A percentile compares a stretch with the other conserved stretches of the same genome.
Conservation (phyloP, 495 filamentous ascomycete species). For the Chaetomium fimeti region DNA sequence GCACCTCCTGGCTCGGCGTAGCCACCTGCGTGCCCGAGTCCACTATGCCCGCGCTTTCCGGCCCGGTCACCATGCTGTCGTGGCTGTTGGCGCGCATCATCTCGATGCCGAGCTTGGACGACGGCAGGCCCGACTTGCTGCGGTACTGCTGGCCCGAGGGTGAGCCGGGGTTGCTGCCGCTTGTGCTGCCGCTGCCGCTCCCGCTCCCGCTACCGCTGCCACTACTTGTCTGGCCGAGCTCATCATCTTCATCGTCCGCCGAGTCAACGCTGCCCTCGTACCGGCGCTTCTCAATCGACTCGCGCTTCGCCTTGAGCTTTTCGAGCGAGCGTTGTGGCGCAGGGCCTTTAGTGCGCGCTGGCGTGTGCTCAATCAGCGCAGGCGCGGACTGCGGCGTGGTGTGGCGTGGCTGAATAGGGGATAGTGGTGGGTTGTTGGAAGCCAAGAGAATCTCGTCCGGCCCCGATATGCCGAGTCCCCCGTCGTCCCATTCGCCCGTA, state of each 20-base stretch:
- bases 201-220: constrained; percentile 53
- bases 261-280: constrained; percentile 75
- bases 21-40: constrained; percentile 45
- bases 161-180: constrained; percentile 46
- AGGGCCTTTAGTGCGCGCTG: constrained; percentile 43
- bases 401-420: constrained; percentile 49
- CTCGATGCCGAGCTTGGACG: constrained; percentile 83
- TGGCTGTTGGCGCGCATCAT: constrained; percentile 96
- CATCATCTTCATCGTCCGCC: constrained; percentile 90
- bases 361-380: constrained; percentile 54
- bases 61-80: constrained; percentile 65
- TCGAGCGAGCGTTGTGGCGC: constrained; percentile 70
- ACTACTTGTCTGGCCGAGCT: constrained; percentile 52
- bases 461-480: constrained; percentile 68
- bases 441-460: constrained; percentile 43
- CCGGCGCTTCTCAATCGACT: constrained; percentile 70
- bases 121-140: constrained; percentile 46
- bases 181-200: constrained; percentile 31
- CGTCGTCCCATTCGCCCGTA: constrained; percentile 69
- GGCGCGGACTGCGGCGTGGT: constrained; percentile 68
- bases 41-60: constrained; percentile 36
- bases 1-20: constrained; percentile 39
- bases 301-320: constrained; percentile 70
- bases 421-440: constrained; percentile 34
- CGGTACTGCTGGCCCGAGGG: constrained; percentile 42